phyloP scores from a whole-genome alignment of 768 basidiomycete species.

The Naematelia encephala region DNA sequence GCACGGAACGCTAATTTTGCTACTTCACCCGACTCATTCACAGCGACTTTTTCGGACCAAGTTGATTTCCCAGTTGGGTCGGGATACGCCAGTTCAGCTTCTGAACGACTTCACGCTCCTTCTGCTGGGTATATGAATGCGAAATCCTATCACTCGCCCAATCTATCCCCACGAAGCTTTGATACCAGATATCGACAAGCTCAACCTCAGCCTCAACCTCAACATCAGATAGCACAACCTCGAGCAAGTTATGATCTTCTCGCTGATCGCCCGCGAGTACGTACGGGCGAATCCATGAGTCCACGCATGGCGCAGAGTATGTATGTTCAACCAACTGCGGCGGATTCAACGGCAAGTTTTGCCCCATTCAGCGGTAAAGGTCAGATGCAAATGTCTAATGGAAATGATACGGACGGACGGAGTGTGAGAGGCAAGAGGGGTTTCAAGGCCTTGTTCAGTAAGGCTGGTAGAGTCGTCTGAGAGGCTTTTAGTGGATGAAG shows the following conservation, averaged over 20 bases:
- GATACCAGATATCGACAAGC: neutral
- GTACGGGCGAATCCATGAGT: neutral
- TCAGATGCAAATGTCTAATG: slow-evolving; percentile 7
- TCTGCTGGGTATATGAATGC: neutral
- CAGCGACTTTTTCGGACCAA: slow-evolving; percentile 4
- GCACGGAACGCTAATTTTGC: neutral
- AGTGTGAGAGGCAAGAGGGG: slow-evolving; percentile 17
- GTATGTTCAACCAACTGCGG: slow-evolving; percentile 16
- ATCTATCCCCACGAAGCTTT: neutral
- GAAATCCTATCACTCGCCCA: neutral
- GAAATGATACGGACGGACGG: slow-evolving; percentile 6
- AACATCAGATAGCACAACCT: neutral
- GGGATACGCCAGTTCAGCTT: neutral
- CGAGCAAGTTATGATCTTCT: neutral
- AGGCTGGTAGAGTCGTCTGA: slow-evolving; percentile 26
- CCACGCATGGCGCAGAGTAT: slow-evolving; percentile 21
- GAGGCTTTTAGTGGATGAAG: neutral
- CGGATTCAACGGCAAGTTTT: slow-evolving; percentile 4
- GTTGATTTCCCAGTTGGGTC: neutral
- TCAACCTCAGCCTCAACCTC: neutral
- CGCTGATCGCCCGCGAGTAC: neutral
- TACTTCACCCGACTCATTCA: slow-evolving; percentile 21
- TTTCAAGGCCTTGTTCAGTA: slow-evolving; percentile 35
- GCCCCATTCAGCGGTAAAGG: neutral
- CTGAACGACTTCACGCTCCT: neutral